Evolutionary conservation across 805 yeast species (phyloP), one percentile per base, ranked within the genome.

Genomic region (Yarrowia porcina): DNA sequence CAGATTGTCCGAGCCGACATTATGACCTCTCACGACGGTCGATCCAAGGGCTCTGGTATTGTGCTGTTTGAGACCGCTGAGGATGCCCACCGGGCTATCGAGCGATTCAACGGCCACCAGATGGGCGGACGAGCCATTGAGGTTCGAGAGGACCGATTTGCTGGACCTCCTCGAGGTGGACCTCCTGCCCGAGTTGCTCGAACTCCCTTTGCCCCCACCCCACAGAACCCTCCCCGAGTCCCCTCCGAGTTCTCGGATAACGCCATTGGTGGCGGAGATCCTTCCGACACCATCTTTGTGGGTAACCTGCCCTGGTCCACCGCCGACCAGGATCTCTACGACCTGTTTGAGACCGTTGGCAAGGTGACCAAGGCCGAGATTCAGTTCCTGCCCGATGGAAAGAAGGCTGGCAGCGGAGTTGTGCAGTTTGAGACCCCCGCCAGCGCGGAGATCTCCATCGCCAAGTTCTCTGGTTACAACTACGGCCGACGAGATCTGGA

Each of bases 281-380:
- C 83, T 56, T 86, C 84, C 56, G 82, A 78, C 33, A 79, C 82
- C 21, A 81, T 93, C 47, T 88, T 76, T 71, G 91, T 88, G 21
- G 81, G 80, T 47, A 93, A 93, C 77, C 78, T 93, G 71, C 98
- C 98, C 30, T 90, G 83, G 80, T 87, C 91, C 60, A 92, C 97
- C n/a, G 83, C 90, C 32, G 85, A 86, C 67, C 85, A 87, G 64
- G 97, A 93, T 74, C 80, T 93, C 67, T 83, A 79, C 67, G 97
- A 92, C 67, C 80, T 93, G 64, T 92, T 92, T 72, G 93, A 87
- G 72, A 87, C 93, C 36, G 83, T 91, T 62, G 96, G 97, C 21
- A 77, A 82, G 54, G 90, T 93, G 17, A 77, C 75, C 41, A 81
- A 80, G 44, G 97, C 97, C 20, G 96, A 90, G 73, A 79, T 93